Evolutionary conservation across 2,329 filamentous ascomycete species (phyloP), one percentile per base, ranked within the genome.

Genomic region (Lachnellula arida): DNA sequence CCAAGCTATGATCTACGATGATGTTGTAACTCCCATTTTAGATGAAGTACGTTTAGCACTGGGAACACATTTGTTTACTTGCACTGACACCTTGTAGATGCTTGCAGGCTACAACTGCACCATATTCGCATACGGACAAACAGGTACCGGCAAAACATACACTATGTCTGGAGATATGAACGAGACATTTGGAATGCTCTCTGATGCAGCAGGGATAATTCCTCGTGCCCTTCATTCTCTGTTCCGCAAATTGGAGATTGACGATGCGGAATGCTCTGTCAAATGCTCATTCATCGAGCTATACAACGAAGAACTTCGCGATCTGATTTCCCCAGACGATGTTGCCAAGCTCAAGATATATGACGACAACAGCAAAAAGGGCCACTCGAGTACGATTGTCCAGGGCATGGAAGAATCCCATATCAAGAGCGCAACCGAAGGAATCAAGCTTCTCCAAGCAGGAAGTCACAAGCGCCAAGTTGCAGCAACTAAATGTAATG

Each of bases 401-500:
- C 94, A 99, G 71, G 94, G 94, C 4, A 96, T 99, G 91, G 95
- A 97, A 71, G 94, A 99, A 73, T 88, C 88, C 6, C 89, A 96
- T 70, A 96, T 99, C 67, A 89, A 89, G 68, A 88, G 79, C 61
- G 92, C 94, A 0, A 80, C 82, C 12, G 88, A 91, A 50, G 94
- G 94, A 58, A 92, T 99, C 72, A 88, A 89, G 73, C 80, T 97
- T 60, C 81, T 99, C 46, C 90, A 94, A 65, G 81, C 87, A 61
- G 95, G 94, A 60, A 97, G 91, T 72, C 81, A 94, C 74, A 96
- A 92, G 73, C 88, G 94, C 49, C 94, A 99, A 73, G 94, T 99
- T n/a, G 95, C 94, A 5, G 91, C 95, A 4, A 99, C 94, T n/a
- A 97, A 97, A 73, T 99, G 94, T 81, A 99, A 99, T 71, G 94